Evolutionary conservation across 345 rosid species (phyloP), one percentile per base, ranked within the genome.

Genomic region (Gossypium australe): DNA sequence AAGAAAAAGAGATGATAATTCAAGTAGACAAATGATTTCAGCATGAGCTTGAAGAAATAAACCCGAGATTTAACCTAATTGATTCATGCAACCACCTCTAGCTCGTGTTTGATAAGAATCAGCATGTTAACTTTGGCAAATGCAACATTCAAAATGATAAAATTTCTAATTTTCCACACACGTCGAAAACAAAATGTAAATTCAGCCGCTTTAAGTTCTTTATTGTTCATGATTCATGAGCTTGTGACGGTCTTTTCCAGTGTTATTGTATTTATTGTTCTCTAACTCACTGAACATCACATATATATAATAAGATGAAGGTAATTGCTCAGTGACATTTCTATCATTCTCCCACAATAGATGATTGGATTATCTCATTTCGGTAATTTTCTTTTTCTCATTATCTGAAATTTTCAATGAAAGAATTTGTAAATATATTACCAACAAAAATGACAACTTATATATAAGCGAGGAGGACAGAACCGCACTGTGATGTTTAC

Each of bases 371-470:
- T 16, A 77, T 38, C 20, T 51, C 71, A 57, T 72, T 70, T 56
- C 77, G 82, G 29, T 80, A 78, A 85, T 34, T 74, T 51, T 56
- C 38, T 34, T 51, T 51, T 16, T 4, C 41, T 47, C 34, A 73
- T 75, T 76, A 67, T 80, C 79, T 75, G 77, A 78, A 60, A 78
- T 80, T 82, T 34, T 84, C 84, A 85, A 84, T 84, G 78, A 88
- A 88, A 81, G 89, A 88, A 86, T 88, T 74, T 80, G 79, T 75
- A 83, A 51, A 52, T 52, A 78, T 67, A 73, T 77, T 73, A 61
- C 74, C 78, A 84, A 73, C 51, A 76, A 81, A 83, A 72, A 72
- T 57, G 75, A 44, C 66, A 59, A 72, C 70, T 72, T 59, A 68
- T 59, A 71, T 69, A 49, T 43, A 29, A 62, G 61, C 29, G 25